These are phyloP conservation scores for Dactylellina drechsleri DNA, from an alignment of 2,329 filamentous ascomycete genomes.

Conservation along the genomic window DNA sequence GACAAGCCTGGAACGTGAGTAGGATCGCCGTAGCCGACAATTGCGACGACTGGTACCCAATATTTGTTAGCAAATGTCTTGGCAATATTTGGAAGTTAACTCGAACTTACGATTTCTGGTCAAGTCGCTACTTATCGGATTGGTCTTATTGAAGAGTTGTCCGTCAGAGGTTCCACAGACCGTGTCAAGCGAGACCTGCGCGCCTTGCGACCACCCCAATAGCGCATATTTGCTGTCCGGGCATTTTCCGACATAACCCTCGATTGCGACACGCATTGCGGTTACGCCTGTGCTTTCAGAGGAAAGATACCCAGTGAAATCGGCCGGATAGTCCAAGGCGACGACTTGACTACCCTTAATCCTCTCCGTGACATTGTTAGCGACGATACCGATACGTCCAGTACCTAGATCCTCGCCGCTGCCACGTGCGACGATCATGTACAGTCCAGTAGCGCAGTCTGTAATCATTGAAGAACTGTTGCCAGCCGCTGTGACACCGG, in stretches of 20 bases:
- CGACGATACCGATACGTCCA: constrained; percentile 5
- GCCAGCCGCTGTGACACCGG: no score
- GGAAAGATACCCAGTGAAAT: no score
- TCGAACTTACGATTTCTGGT: neutral
- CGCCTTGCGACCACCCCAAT: constrained; percentile 4
- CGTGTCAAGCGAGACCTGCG: constrained; percentile 5
- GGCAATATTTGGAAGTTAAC: neutral
- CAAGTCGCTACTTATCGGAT: constrained; percentile 3
- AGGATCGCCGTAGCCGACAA: constrained; percentile 13
- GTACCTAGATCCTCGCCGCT: constrained; percentile 2
- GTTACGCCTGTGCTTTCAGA: no score
- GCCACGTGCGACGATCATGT: constrained; percentile 10
- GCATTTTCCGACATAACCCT: neutral
- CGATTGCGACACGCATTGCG: no score
- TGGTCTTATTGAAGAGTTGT: neutral
- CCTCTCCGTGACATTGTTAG: neutral
- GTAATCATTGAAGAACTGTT: no score
- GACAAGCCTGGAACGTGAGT: constrained; percentile 7
- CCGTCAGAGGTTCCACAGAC: constrained; percentile 8
- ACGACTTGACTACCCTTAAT: no score
- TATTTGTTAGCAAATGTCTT: neutral
- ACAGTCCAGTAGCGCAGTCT: neutral
- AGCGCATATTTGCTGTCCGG: constrained; percentile 10
- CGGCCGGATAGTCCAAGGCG: no score
- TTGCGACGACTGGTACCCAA: neutral